phyloP scores from a whole-genome alignment of 1,284 basidiomycete species.

The Ganoderma sinense region DNA sequence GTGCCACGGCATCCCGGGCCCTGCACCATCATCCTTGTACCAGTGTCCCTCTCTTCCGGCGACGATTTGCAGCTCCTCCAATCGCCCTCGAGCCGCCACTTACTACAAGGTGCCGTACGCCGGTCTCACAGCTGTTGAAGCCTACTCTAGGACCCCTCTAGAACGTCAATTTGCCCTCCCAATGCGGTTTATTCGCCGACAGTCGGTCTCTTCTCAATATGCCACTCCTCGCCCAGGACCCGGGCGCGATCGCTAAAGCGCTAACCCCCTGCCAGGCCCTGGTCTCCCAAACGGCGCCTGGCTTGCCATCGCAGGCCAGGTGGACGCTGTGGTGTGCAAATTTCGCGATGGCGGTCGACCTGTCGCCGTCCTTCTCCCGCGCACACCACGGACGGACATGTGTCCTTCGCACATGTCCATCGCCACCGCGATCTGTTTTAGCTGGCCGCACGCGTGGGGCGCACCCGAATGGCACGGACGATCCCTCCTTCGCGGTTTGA shows the following conservation, averaged over 20 bases:
- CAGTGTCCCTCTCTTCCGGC: not conserved
- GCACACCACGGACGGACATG: not conserved
- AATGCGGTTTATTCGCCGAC: not conserved
- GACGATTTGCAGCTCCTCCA: not conserved
- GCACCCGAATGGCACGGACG: not conserved
- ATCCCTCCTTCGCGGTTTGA: not conserved
- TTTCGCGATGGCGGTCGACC: not conserved
- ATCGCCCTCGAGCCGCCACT: not conserved
- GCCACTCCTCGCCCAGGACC: not conserved
- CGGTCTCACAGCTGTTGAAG: not conserved
- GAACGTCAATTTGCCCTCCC: not conserved
- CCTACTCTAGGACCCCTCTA: not conserved
- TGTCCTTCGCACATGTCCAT: conserved; percentile 4
- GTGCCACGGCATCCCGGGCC: not conserved
- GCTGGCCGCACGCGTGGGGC: not conserved
- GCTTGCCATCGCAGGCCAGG: not conserved
- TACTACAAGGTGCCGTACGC: not conserved
- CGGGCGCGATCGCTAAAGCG: not conserved
- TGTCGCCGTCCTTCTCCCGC: conserved; percentile 4
- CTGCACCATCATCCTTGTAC: not conserved
- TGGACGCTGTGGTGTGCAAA: not conserved
- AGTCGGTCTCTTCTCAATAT: not conserved
- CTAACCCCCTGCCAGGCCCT: not conserved
- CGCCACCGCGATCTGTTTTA: not conserved
- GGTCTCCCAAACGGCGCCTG: not conserved